Base-by-base conservation (phyloP, 495 filamentous ascomycete genomes). In the Zalerion maritima region DNA sequence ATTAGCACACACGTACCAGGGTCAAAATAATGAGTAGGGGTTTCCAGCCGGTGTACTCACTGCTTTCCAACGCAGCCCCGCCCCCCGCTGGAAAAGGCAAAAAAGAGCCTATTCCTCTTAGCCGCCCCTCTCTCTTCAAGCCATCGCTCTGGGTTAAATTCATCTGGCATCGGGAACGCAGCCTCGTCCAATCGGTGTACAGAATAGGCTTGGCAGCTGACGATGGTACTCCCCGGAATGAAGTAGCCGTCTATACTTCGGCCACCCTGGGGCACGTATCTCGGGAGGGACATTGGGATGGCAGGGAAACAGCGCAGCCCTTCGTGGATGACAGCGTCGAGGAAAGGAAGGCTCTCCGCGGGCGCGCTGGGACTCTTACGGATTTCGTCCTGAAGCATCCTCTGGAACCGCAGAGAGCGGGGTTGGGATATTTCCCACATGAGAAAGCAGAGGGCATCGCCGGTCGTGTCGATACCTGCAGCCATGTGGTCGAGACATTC, bases 401-500 rank as follows among this genome's bases (percentile, higher is more conserved):
- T 32, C 27, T 76, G 73, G 16, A 63, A 52, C 1, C 31, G 24
- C 0, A 47, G 28, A 6, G 63, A 67, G 0, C 53, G 32, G 2
- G 68, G 62, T 26, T 61, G 63, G 0, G 74, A 79, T 1, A 79
- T 52, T 42, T 76, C 63, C 62, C 69, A 73, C 67, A 79, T 70
- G 4, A 78, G 49, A 33, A 78, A 75, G 34, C 69, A 75, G 0
- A 78, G 49, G 1, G 60, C 67, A 40, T 77, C 72, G 18, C 73
- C 72, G 0, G 73, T 77, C 2, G 74, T 78, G 37, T 77, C 74
- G 34, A 77, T 75, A 1, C 74, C 74, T 0, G 74, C 74, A 0
- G 61, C 69, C 57, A 64, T 61, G 38, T 65, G 61, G 28, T 65
- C 61, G 24, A 64, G 49, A 25, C 57, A 57, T 22, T 65, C 61